phyloP scores from a whole-genome alignment of 768 basidiomycete species.

The Scleroderma citrinum region DNA sequence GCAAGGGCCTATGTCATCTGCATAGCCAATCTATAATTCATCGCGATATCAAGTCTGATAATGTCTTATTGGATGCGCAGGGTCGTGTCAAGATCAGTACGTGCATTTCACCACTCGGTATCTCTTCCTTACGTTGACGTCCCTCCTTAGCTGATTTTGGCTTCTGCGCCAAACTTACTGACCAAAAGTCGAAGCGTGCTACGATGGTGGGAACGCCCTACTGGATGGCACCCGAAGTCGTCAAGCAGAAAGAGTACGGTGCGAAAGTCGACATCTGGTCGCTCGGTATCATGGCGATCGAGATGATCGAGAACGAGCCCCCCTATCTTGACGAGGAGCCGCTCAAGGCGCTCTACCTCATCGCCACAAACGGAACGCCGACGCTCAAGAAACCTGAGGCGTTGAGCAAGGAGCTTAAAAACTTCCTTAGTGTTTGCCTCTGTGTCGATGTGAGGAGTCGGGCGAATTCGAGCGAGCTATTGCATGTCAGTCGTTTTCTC shows the following conservation, averaged over 20 bases:
- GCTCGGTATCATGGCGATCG: conserved; percentile 96
- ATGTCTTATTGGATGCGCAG: conserved; percentile 86
- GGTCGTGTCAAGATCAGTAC: conserved; percentile 96
- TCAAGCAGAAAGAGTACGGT: conserved; percentile 95
- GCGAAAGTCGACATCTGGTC: conserved; percentile 98
- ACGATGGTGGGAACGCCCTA: conserved; percentile 99
- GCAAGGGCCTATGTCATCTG: conserved; percentile 88
- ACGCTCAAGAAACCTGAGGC: conserved; percentile 95
- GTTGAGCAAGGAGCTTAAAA: conserved; percentile 88
- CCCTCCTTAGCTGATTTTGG: conserved; percentile 87
- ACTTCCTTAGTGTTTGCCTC: conserved; percentile 94
- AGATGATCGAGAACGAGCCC: conserved; percentile 98
- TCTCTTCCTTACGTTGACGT: neutral
- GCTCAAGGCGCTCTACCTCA: conserved; percentile 87
- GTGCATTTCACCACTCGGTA: conserved; percentile 27
- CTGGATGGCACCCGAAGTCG: conserved; percentile 99
- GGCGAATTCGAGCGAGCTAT: conserved; percentile 81
- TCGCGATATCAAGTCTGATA: conserved; percentile 95
- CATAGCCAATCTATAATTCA: conserved; percentile 95
- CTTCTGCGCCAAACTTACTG: conserved; percentile 93
- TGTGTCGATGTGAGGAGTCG: conserved; percentile 95
- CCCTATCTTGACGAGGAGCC: conserved; percentile 96
- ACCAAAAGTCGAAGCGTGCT: conserved; percentile 93
- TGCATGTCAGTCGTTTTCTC: conserved; percentile 53
- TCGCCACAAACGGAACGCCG: conserved; percentile 97